A percentile compares a stretch with the other conserved stretches of the same genome.
phyloP scores from a whole-genome alignment of 179 eudicot species.

The Silene vulgaris region DNA sequence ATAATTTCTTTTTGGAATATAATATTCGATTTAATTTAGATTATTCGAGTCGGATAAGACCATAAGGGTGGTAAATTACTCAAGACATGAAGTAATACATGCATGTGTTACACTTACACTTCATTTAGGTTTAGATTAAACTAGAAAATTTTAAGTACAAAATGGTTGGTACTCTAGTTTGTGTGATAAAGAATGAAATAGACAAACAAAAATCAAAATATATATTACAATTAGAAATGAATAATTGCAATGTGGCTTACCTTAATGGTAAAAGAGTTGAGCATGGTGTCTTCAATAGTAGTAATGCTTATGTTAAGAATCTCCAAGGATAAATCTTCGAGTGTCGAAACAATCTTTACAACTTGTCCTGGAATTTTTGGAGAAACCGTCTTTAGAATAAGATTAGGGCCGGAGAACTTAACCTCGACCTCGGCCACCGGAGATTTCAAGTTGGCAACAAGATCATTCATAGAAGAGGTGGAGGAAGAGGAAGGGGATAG shows the following conservation, averaged over 20 bases:
- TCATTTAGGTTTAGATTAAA: too few relatives aligned
- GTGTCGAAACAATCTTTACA: conserved; percentile 55
- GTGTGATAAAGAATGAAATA: background rate
- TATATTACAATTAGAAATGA: too few relatives aligned
- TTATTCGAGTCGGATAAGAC: too few relatives aligned
- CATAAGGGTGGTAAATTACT: too few relatives aligned
- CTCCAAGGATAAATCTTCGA: conserved; percentile 67
- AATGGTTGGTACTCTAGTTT: too few relatives aligned
- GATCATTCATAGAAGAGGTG: conserved; percentile 42
- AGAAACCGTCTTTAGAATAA: conserved; percentile 67
- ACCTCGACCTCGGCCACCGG: conserved; percentile 81
- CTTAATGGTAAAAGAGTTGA: conserved; percentile 84
- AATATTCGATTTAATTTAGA: too few relatives aligned
- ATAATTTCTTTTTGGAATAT: too few relatives aligned
- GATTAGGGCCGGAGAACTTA: conserved; percentile 71
- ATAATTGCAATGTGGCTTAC: conserved; percentile 28
- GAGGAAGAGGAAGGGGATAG: conserved; percentile 28
- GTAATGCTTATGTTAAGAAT: conserved; percentile 60
- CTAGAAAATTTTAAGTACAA: too few relatives aligned
- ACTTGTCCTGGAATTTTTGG: conserved; percentile 65
- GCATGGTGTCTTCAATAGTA: conserved; percentile 67
- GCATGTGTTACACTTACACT: too few relatives aligned
- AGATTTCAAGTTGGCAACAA: conserved; percentile 69
- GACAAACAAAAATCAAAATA: background rate
- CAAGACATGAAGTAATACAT: too few relatives aligned